Evolutionary conservation across 495 filamentous ascomycete species (phyloP).

Genomic region (Corynascus novoguineensis): DNA sequence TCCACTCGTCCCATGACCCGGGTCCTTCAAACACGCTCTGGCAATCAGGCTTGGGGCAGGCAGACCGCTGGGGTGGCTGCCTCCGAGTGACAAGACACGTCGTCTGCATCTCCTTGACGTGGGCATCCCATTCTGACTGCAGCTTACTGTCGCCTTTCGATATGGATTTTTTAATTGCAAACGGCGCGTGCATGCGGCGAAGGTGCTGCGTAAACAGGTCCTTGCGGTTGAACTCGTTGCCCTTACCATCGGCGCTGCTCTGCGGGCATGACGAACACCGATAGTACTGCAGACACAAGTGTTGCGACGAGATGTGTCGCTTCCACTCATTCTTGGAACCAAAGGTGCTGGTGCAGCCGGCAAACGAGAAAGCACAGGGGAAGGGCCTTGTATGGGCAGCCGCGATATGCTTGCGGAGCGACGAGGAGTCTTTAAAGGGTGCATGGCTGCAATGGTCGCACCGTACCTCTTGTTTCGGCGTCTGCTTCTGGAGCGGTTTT

Average conservation of each 20-base stretch:
- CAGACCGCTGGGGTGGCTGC: slow-evolving; percentile 58
- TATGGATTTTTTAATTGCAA: slow-evolving; percentile 44
- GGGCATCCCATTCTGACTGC: slow-evolving; percentile 49
- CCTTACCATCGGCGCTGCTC: slow-evolving; percentile 54
- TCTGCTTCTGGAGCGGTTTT: slow-evolving; percentile 46
- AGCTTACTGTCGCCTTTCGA: slow-evolving; percentile 49
- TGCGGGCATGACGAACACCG: slow-evolving; percentile 69
- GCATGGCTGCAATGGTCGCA: slow-evolving; percentile 52
- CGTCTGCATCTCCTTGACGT: slow-evolving; percentile 55
- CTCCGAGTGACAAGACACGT: slow-evolving; percentile 67
- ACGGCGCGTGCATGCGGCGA: slow-evolving; percentile 79
- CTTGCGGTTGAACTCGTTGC: slow-evolving; percentile 75
- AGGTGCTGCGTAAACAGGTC: slow-evolving; percentile 93
- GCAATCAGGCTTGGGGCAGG: slow-evolving; percentile 68
- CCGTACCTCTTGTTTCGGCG: slow-evolving; percentile 49
- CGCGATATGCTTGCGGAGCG: slow-evolving; percentile 54
- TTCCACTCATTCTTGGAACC: slow-evolving; percentile 94
- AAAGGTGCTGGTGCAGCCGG: slow-evolving; percentile 81
- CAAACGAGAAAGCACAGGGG: slow-evolving; percentile 75
- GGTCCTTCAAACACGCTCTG: slow-evolving; percentile 58
- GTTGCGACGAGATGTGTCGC: slow-evolving; percentile 82
- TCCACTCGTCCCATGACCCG: slow-evolving; percentile 79
- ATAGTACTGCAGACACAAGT: slow-evolving; percentile 79
- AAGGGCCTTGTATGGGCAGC: slow-evolving; percentile 66
- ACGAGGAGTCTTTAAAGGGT: slow-evolving; percentile 55